Evolutionary conservation across 192 early-diverging fungal species (phyloP).

Genomic region (Piromyces sp.): DNA sequence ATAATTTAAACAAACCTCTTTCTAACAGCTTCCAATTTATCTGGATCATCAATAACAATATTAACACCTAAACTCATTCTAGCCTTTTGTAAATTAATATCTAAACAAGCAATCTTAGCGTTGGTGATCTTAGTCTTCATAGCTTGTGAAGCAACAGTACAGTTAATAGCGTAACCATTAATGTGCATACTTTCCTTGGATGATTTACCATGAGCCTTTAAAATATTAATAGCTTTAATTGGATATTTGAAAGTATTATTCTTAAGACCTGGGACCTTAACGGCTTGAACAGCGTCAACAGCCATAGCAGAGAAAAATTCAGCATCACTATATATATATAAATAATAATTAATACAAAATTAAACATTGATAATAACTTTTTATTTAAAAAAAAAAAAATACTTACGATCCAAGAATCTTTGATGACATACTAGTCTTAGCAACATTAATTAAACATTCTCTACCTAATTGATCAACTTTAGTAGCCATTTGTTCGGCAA

Average conservation of each 20-base stretch:
- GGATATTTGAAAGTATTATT: slow-evolving; percentile 76
- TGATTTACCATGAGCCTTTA: slow-evolving; percentile 92
- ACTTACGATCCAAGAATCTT: slow-evolving; percentile 92
- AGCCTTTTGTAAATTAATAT: slow-evolving; percentile 96
- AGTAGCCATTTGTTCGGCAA: slow-evolving; percentile 86
- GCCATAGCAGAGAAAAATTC: slow-evolving; percentile 92
- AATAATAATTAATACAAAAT: too few species aligned
- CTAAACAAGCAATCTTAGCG: slow-evolving; percentile 92
- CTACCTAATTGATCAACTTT: slow-evolving; percentile 87
- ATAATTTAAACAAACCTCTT: slow-evolving; percentile 32
- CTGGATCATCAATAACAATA: slow-evolving; percentile 95
- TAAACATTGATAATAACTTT: too few species aligned
- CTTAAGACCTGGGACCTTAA: slow-evolving; percentile 66
- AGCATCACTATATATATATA: slow-evolving; percentile 53
- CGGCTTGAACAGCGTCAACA: slow-evolving; percentile 81
- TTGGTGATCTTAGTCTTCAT: slow-evolving; percentile 73
- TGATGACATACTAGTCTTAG: slow-evolving; percentile 92
- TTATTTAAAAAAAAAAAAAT: too few species aligned
- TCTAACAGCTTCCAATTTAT: slow-evolving; percentile 92
- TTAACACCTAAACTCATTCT: slow-evolving; percentile 96
- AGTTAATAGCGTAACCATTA: slow-evolving; percentile 92
- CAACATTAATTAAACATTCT: slow-evolving; percentile 85
- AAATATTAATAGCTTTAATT: slow-evolving; percentile 89
- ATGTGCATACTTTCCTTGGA: slow-evolving; percentile 74
- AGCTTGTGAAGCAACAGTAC: slow-evolving; percentile 86